Evolutionary conservation across 2,329 filamentous ascomycete species (phyloP).

Genomic region (Dactylonectria estremocensis): DNA sequence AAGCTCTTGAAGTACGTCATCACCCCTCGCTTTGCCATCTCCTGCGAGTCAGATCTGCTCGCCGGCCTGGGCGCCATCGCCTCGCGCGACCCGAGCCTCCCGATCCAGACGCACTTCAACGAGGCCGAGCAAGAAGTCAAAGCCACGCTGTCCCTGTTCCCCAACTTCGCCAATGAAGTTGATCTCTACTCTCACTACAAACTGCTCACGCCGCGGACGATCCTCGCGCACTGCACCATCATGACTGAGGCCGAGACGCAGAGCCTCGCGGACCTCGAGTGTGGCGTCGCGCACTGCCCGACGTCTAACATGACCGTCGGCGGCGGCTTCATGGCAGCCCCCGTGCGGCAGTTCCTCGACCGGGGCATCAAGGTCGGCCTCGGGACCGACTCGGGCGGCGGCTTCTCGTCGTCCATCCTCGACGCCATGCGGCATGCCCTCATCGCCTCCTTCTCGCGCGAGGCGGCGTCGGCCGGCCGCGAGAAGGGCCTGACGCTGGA

Average conservation of each 20-base stretch:
- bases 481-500: conserved; percentile 64
- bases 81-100: conserved; percentile 61
- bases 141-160: conserved; percentile 70
- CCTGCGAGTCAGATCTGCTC: conserved; percentile 70
- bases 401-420: conserved; percentile 73
- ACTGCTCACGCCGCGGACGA: conserved; percentile 68
- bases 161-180: conserved; percentile 68
- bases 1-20: conserved; percentile 65
- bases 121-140: conserved; percentile 74
- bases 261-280: conserved; percentile 62
- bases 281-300: conserved; percentile 76
- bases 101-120: conserved; percentile 79
- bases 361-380: conserved; percentile 76
- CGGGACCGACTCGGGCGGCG: conserved; percentile 76
- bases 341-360: conserved; percentile 70
- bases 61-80: conserved; percentile 69
- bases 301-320: conserved; percentile 75
- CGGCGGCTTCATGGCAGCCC: conserved; percentile 74
- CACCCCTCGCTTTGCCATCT: conserved; percentile 74
- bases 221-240: conserved; percentile 78
- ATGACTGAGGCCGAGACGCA: conserved; percentile 70
- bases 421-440: conserved; percentile 72
- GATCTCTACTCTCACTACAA: conserved; percentile 72
- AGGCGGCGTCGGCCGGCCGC: conserved; percentile 56
- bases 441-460: conserved; percentile 66